A percentile compares a stretch with the other conserved stretches of the same genome.
phyloP scores from a whole-genome alignment of 371 early-diverging fungal species.

The Syncephalastrum racemosum region DNA sequence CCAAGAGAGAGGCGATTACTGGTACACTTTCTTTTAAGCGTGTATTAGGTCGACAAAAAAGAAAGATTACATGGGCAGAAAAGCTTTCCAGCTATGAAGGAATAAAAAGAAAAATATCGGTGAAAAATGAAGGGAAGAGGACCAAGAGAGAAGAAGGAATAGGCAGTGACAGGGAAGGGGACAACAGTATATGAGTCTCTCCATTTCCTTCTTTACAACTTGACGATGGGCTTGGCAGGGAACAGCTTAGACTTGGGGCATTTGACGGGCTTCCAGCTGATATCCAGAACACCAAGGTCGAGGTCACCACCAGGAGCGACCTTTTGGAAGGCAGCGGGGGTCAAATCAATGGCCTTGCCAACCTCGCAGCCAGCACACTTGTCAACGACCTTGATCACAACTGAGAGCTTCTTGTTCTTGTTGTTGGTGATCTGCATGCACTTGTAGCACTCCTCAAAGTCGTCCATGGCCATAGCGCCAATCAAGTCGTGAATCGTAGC shows the following conservation, averaged over 20 bases:
- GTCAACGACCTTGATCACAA: slow-evolving; percentile 47
- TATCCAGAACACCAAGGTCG: slow-evolving; percentile 42
- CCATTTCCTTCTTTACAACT: background rate
- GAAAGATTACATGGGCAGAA: background rate
- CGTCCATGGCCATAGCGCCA: slow-evolving; percentile 54
- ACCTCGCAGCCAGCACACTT: slow-evolving; percentile 49
- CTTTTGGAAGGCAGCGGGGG: slow-evolving; percentile 43
- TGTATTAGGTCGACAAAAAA: background rate
- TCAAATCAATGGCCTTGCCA: slow-evolving; percentile 44
- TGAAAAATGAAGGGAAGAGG: too few relatives aligned
- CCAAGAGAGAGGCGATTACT: background rate
- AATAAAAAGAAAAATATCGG: too few relatives aligned
- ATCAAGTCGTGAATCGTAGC: slow-evolving; percentile 42
- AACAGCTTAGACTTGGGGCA: slow-evolving; percentile 30
- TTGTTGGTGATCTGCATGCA: slow-evolving; percentile 52
- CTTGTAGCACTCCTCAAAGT: slow-evolving; percentile 51
- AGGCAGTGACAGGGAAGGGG: background rate
- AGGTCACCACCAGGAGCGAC: slow-evolving; percentile 36
- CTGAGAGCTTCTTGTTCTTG: slow-evolving; percentile 31
- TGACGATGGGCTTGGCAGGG: slow-evolving; percentile 6
- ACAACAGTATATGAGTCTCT: background rate
- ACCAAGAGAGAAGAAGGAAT: too few relatives aligned
- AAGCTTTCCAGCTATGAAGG: too few relatives aligned
- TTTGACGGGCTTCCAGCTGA: slow-evolving; percentile 37
- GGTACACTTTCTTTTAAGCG: too few relatives aligned